A percentile compares a stretch with the other conserved stretches of the same genome.
phyloP scores from a whole-genome alignment of 257 asterid species.

The Solanum habrochaites region DNA sequence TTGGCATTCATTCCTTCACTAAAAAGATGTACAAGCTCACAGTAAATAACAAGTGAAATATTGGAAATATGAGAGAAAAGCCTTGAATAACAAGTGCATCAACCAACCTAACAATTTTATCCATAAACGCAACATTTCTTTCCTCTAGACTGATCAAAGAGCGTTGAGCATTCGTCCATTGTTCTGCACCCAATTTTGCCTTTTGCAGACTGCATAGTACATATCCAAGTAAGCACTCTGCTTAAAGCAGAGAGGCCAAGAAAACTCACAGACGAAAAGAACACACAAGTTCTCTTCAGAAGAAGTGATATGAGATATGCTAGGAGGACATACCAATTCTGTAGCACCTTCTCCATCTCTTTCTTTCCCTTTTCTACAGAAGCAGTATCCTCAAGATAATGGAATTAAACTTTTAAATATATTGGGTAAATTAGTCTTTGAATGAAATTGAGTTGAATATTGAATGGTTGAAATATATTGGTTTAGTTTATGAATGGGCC shows the following conservation, averaged over 20 bases:
- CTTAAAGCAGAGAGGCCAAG: background rate
- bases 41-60: background rate
- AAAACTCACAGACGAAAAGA: background rate
- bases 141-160: conserved; percentile 66
- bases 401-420: conserved; percentile 44
- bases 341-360: conserved; percentile 56
- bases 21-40: background rate
- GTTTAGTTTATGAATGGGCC: too few species aligned
- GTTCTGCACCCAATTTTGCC: conserved; percentile 76
- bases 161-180: conserved; percentile 75
- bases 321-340: conserved; percentile 52
- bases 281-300: background rate
- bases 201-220: conserved; percentile 54
- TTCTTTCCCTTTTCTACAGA: conserved; percentile 63
- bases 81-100: background rate
- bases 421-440: conserved; percentile 59
- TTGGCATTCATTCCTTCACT: conserved; percentile 86
- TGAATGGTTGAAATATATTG: conserved; percentile 91
- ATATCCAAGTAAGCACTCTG: background rate
- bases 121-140: conserved; percentile 59
- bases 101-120: conserved; percentile 64
- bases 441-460: conserved; percentile 53
- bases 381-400: conserved; percentile 58
- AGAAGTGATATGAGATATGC: background rate
- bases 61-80: background rate